Evolutionary conservation across 2,329 filamentous ascomycete genomes (phyloP).

Genomic region (Trichocomaceae sp.): DNA sequence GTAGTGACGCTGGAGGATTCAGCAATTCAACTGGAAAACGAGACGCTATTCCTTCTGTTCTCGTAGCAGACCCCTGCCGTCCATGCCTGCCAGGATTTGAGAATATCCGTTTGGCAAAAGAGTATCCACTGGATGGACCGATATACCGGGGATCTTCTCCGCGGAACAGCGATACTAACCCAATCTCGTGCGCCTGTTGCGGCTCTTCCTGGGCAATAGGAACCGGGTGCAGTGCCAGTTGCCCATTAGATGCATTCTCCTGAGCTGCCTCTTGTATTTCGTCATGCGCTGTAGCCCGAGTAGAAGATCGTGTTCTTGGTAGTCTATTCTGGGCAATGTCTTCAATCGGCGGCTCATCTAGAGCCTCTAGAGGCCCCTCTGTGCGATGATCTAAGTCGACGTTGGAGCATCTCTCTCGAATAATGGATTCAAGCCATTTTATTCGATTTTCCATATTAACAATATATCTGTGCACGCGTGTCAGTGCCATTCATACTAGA

Average conservation of each 20-base stretch:
- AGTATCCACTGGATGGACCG: conserved; percentile 51
- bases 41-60: conserved; percentile 13
- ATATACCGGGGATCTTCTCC: conserved; percentile 47
- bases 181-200: not conserved
- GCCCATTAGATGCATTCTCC: not conserved
- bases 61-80: conserved; percentile 7
- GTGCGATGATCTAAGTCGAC: conserved; percentile 33
- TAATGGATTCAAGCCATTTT: conserved; percentile 43
- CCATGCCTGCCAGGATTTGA: conserved; percentile 29
- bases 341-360: conserved; percentile 12
- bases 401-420: conserved; percentile 38
- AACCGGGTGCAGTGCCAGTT: too few relatives aligned
- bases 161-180: conserved; percentile 14
- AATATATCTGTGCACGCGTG: conserved; percentile 24
- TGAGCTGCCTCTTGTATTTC: not conserved
- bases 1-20: conserved; percentile 25
- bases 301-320: not conserved
- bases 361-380: conserved; percentile 10
- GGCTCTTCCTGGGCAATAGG: not conserved
- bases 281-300: not conserved
- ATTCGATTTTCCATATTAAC: conserved; percentile 38
- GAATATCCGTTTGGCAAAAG: conserved; percentile 47
- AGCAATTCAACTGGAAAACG: conserved; percentile 23
- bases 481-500: not conserved
- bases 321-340: not conserved